phyloP scores from a whole-genome alignment of 208 protist species.

The Wallacemonas sp. region DNA sequence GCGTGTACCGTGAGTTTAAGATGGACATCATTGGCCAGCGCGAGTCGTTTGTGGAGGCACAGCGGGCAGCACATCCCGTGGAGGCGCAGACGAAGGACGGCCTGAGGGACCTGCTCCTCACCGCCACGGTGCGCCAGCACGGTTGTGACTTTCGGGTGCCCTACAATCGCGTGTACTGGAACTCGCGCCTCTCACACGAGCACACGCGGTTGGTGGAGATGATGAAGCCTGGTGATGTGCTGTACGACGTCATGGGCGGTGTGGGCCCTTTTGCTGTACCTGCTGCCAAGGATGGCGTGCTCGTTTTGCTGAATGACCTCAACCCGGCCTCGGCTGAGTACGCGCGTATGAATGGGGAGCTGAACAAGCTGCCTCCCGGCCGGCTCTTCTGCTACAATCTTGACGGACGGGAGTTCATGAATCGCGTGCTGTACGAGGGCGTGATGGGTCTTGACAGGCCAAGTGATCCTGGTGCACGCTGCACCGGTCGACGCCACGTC shows the following conservation, averaged over 20 bases:
- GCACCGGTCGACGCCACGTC: conserved; percentile 76
- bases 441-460: conserved; percentile 18
- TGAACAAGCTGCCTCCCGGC: conserved; percentile 81
- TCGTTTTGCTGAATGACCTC: conserved; percentile 97
- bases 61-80: conserved; percentile 6
- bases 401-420: conserved; percentile 95
- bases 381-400: conserved; percentile 88
- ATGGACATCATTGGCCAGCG: conserved; percentile 97
- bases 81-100: conserved; percentile 18
- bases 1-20: conserved; percentile 95
- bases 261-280: conserved; percentile 98
- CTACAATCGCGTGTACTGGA: conserved; percentile 98
- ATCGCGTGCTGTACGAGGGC: conserved; percentile 57
- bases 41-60: conserved; percentile 30
- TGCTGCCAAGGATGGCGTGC: conserved; percentile 79
- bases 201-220: conserved; percentile 89
- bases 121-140: conserved; percentile 90
- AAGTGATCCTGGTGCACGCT: background rate
- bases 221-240: conserved; percentile 69
- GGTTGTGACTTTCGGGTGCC: conserved; percentile 94
- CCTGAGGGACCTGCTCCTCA: conserved; percentile 43
- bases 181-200: conserved; percentile 94
- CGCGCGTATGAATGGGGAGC: conserved; percentile 86
- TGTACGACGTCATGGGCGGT: conserved; percentile 97
- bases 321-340: conserved; percentile 94